Base-by-base conservation (phyloP, 2,329 filamentous ascomycete species). In the Cryphonectria radicalis region DNA sequence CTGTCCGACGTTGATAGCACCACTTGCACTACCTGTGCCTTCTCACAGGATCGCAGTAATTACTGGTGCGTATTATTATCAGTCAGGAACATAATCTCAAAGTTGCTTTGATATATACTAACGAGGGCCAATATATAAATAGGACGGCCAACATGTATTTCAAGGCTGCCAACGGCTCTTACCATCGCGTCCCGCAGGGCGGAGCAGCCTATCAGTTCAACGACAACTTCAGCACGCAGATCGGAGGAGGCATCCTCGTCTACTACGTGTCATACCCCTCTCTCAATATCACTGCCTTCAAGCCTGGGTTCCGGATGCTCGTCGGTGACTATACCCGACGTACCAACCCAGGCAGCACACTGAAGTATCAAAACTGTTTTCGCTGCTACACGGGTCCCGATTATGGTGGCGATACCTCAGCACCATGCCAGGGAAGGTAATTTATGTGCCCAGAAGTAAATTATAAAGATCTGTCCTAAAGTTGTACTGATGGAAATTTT, bases 251-350 rank as follows among this genome's bases (percentile, higher is more conserved):
- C 10, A 63, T 71, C 46, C 67, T 67, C 7, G 77, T 81, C 14
- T 82, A 81, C 73, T 81, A 82, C 67, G 77, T 77, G 62, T 76
- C 55, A 28, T 62, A 72, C 28, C 66, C 77, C 2, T 74, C 75
- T 74, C 75, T 76, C 74, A 75, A 78, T 73, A 73, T 83, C 22
- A 84, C 81, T n/a, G 82, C 81, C 6, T 84, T 84, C 73, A 60
- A 69, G 63, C 66, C 90, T 78, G 83, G 83, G 1, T 85, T 84
- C 77, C 80, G 83, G 35, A 84, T 84, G 82, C 79, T 84, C 63
- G 77, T 84, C 64, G 84, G 82, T 43, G 79, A 84, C 63, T 77
- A 79, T 19, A 73, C 77, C 32, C 80, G 79, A 42, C 76, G 79
- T 28, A 28, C 67, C n/a, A 63, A 53, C 22, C 63, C 63, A 13